Conservation (phyloP, 768 basidiomycete species). For the Obba rivulosa region DNA sequence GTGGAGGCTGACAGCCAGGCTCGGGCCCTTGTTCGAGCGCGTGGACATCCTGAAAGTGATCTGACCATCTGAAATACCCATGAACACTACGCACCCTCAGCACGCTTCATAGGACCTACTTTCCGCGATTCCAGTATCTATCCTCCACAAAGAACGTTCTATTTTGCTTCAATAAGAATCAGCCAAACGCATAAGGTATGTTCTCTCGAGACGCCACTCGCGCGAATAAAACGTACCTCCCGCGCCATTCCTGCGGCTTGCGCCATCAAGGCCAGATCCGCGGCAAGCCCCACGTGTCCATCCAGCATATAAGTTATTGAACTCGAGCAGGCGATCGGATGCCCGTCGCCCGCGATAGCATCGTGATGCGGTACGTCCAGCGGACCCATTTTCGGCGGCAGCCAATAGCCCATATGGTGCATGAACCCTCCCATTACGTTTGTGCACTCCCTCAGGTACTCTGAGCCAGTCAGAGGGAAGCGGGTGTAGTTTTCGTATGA, state of each 20-base stretch:
- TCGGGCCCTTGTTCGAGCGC: constrained; percentile 55
- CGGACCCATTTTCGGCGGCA: constrained; percentile 15
- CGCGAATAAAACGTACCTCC: constrained; percentile 38
- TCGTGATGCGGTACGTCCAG: constrained; percentile 28
- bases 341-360: constrained; percentile 19
- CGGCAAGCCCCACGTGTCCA: constrained; percentile 57
- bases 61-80: constrained; percentile 46
- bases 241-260: constrained; percentile 62
- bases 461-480: constrained; percentile 50
- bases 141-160: constrained; percentile 68
- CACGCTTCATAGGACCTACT: constrained; percentile 32
- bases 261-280: constrained; percentile 62
- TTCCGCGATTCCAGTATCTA: constrained; percentile 69
- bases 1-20: constrained; percentile 56
- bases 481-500: constrained; percentile 54
- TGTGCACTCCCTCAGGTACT: constrained; percentile 55
- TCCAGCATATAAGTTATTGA: constrained; percentile 72
- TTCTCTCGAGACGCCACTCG: neutral
- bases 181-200: neutral
- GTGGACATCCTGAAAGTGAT: constrained; percentile 56
- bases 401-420: constrained; percentile 52
- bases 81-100: neutral
- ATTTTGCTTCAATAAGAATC: constrained; percentile 37
- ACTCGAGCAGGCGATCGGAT: constrained; percentile 39
- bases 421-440: constrained; percentile 43